Evolutionary conservation across 2,329 filamentous ascomycete species (phyloP), one percentile per base, ranked within the genome.

Genomic region (Colletotrichum eleusines): DNA sequence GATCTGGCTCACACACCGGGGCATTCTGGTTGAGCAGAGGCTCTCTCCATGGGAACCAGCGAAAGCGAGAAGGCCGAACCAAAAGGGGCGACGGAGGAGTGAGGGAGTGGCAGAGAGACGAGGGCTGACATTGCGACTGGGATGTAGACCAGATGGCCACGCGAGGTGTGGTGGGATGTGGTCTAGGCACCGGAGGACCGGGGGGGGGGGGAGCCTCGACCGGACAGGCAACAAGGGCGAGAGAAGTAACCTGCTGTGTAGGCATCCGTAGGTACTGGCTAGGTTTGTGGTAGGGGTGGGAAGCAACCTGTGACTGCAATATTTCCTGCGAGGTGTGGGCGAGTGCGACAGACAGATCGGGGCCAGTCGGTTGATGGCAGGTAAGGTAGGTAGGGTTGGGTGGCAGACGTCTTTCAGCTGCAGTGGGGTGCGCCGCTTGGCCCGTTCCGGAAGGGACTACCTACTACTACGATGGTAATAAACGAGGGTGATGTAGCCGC

Each of bases 271-370:
- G n/a, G n/a, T n/a, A n/a, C n/a, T n/a, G n/a, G n/a, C n/a, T 38
- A 50, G 54, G 33, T 28, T 38, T 31, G 20, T 44, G 64, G 55
- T 26, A 53, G 31, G 50, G n/a, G n/a, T 55, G 54, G 31, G 55
- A 66, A 66, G 53, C 20, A n/a, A 55, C 11, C 11, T 38, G 53
- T 26, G 33, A 35, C 50, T 63, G 64, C 68, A 72, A 72, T 64
- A 71, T 59, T 71, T 72, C 44, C 62, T 72, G 71, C 71, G 42
- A 68, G 67, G 31, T 72, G 46, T 66, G 67, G 62, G 67, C 55
- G 63, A 40, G 69, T 69, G 57, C 62, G 70, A 72, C 70, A 54
- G 70, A 72, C 70, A 54, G 42, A 66, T 66, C 66, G 62, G 57
- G 59, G 53, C 54, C 48, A 18, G 50, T 46, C 31, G 50, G 23